Conservation (phyloP, 1,284 basidiomycete species). For the Fomitopsis pinicola region DNA sequence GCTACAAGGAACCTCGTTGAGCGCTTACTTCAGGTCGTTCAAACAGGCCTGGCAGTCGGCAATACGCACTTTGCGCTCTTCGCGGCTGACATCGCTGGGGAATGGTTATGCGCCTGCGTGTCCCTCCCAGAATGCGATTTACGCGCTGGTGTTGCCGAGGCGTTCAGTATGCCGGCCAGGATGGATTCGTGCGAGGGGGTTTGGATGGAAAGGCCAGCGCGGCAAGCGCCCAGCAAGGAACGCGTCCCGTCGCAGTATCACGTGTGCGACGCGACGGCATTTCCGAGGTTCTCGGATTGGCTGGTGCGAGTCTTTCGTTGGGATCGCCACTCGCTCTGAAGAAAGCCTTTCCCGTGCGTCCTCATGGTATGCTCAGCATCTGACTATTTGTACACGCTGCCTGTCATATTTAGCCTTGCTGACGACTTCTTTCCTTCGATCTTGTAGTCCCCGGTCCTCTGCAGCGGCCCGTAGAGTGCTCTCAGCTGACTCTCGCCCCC, state of each 20-base stretch:
- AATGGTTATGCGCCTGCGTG: background rate
- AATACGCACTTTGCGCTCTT: slow-evolving; percentile 21
- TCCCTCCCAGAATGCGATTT: background rate
- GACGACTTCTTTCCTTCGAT: background rate
- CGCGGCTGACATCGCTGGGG: slow-evolving; percentile 18
- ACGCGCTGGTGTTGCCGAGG: background rate
- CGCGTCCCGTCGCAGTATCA: slow-evolving; percentile 1
- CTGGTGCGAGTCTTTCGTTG: background rate
- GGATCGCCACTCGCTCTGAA: background rate
- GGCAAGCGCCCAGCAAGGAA: slow-evolving; percentile 6
- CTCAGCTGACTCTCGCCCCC: background rate
- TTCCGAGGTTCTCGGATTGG: background rate
- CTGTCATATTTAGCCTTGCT: background rate
- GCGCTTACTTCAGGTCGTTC: background rate
- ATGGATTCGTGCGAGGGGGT: slow-evolving; percentile 9
- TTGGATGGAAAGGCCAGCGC: slow-evolving; percentile 17
- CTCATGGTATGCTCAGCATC: background rate
- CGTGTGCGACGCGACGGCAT: background rate
- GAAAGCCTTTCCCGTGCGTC: background rate
- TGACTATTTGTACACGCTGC: background rate
- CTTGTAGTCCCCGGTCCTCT: background rate
- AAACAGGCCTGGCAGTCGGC: slow-evolving; percentile 2
- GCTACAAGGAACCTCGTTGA: background rate
- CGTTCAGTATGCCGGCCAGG: background rate
- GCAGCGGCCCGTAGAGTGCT: background rate